Evolutionary conservation across 2,329 filamentous ascomycete genomes (phyloP).

Genomic region (Aspergillus fijiensis): DNA sequence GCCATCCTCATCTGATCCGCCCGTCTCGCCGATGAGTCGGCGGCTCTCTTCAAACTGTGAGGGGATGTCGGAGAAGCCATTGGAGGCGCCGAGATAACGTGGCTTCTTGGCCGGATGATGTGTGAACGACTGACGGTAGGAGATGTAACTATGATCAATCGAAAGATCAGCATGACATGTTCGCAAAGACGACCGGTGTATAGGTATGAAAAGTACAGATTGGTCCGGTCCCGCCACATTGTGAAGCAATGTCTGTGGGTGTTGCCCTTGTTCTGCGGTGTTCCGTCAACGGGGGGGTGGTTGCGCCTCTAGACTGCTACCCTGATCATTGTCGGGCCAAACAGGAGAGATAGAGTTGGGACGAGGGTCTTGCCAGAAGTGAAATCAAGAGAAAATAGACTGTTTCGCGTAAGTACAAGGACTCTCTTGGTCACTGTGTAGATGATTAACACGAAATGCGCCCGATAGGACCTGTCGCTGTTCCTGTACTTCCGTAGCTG

Average conservation of each 20-base stretch:
- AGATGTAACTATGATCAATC: conserved; percentile 72
- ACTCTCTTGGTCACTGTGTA: not conserved
- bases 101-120: conserved; percentile 89
- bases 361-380: not conserved
- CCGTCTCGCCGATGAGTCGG: conserved; percentile 77
- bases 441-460: not conserved
- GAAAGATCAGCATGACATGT: conserved; percentile 12
- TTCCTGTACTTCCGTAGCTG: not conserved
- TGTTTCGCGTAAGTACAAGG: no score
- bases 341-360: not conserved
- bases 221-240: conserved; percentile 99
- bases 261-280: conserved; percentile 11
- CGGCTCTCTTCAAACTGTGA: conserved; percentile 67
- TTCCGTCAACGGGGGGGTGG: conserved; percentile 21
- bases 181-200: not conserved
- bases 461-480: not conserved
- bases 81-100: conserved; percentile 61
- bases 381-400: no score
- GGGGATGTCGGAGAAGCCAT: conserved; percentile 61
- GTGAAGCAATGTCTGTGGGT: conserved; percentile 52
- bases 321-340: conserved; percentile 18
- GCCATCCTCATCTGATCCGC: conserved; percentile 72
- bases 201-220: conserved; percentile 63
- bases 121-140: conserved; percentile 96
- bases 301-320: conserved; percentile 9